Base-by-base conservation (phyloP, 1,284 basidiomycete genomes). In the Boletellus deceptivus region DNA sequence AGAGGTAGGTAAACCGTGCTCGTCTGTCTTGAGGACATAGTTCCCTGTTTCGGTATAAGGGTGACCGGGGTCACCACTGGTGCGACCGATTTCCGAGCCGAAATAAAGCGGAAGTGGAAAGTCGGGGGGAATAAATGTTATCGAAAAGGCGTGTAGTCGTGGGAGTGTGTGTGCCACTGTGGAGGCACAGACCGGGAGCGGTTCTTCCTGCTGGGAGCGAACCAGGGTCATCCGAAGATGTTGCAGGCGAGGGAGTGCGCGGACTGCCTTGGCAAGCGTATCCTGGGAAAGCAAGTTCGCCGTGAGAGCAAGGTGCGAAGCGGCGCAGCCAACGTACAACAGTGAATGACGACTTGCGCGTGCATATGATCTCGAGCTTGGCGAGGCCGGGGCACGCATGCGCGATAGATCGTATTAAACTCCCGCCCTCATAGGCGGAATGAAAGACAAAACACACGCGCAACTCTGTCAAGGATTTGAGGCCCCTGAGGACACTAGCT, bases 361-460 rank as follows among this genome's bases (percentile, higher is more conserved):
- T 75, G 62, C 83, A 86, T 20, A 78, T 79, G 40, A 89, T 68
- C 54, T 84, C 79, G 7, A 89, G 72, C 57, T 82, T 76, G 29
- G 71, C 73, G 36, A 89, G 71, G 48, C 76, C 74, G 13, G 86
- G 85, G 58, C 84, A 87, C 2, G 82, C 76, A 14, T 78, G 68
- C 40, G 80, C 78, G 51, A 89, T 75, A 4, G 82, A 79, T 43
- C 83, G 78, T 40, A 89, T 72, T 46, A 87, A 70, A 55, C 80
- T 81, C 31, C 79, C 82, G 59, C 83, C 83, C 58, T 89, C 86
- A 59, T 87, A 87, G 57, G 82, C 81, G 5, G 83, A 84, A 57
- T 87, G 82, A 43, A 88, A 75, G 37, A 77, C 75, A 61, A 88
- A 88, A 16, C 78, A 72, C 44, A 88, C 77, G 48, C 75, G 80